Conservation (phyloP, 176 grass and related monocot genomes). For the bread wheat (Triticum aestivum) region DNA sequence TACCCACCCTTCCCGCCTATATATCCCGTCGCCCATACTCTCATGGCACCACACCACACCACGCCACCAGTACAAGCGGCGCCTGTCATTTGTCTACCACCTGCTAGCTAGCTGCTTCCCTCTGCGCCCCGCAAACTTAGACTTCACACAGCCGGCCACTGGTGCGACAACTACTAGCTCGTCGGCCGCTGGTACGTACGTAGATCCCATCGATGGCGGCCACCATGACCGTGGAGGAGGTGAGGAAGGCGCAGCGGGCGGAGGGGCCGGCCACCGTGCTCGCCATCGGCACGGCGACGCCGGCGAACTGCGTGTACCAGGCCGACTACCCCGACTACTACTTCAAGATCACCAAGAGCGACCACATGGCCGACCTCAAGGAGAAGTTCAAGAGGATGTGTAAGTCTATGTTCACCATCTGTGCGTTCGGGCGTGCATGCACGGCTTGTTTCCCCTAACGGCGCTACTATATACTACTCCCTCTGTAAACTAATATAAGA, state of each 20-base stretch:
- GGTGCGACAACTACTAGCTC: no score
- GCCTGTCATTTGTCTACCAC: not conserved
- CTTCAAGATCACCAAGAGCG: constrained; percentile 92
- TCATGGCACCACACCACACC: not conserved
- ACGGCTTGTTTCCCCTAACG: not conserved
- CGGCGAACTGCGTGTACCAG: constrained; percentile 75
- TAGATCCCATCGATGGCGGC: not conserved
- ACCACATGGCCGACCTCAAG: constrained; percentile 88
- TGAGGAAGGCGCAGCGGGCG: constrained; percentile 70
- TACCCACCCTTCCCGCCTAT: not conserved
- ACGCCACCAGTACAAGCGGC: not conserved
- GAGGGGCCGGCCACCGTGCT: constrained; percentile 74
- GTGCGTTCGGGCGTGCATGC: no score
- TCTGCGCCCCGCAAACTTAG: not conserved
- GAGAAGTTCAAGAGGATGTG: constrained; percentile 98
- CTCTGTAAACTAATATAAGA: no score
- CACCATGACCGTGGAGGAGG: constrained; percentile 61
- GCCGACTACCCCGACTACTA: constrained; percentile 96
- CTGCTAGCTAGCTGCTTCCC: not conserved
- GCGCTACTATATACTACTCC: not conserved
- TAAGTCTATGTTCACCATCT: constrained; percentile 26
- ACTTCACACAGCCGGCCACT: not conserved
- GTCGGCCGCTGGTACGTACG: not conserved
- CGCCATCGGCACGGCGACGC: constrained; percentile 86
- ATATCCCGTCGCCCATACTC: not conserved